Base-by-base conservation (phyloP, 1,139 yeast genomes). In the Blastobotrys elegans region DNA sequence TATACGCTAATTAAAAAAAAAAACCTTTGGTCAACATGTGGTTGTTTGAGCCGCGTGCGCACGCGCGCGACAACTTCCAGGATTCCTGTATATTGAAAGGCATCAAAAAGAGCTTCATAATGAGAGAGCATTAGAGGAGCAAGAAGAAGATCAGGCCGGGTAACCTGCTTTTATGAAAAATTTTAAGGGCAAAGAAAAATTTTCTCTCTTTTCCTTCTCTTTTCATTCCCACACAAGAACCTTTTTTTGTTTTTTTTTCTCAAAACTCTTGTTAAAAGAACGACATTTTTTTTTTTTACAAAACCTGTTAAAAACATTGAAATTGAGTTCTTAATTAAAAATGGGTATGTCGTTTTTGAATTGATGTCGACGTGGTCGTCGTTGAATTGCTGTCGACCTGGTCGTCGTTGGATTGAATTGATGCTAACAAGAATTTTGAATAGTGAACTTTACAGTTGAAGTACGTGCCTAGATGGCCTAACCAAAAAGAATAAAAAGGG, bases 391-490 rank as follows among this genome's bases (percentile, higher is more conserved):
- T 24, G n/a, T 10, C 27, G 10, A 24, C 8, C 5, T 24, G 27
- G 27, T 10, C 5, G 27, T 34, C 41, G 29, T 26, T 11, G 34
- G 22, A 17, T 20, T 26, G 22, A 27, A 18, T 17, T 39, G 24
- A 40, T 27, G 17, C 33, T 30, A 44, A 33, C 40, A 45, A 21
- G 7, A n/a, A n/a, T n/a, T n/a, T n/a, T n/a, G 39, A 18, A 34
- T 51, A 59, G 67, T 64, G 57, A 64, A 64, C 61, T 64, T 64
- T 66, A 64, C 68, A 48, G 65, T 64, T 55, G 68, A 64, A 54
- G 64, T 61, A 61, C 48, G 64, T 56, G 21, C n/a, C n/a, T n/a
- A n/a, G n/a, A n/a, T n/a, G n/a, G n/a, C n/a, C n/a, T n/a, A n/a
- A n/a, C n/a, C n/a, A n/a, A n/a, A n/a, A n/a, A n/a, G n/a, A n/a